These are phyloP conservation scores for Sclerotinia trifoliorum DNA, from an alignment of 2,329 filamentous ascomycete species.

Conservation along the genomic window DNA sequence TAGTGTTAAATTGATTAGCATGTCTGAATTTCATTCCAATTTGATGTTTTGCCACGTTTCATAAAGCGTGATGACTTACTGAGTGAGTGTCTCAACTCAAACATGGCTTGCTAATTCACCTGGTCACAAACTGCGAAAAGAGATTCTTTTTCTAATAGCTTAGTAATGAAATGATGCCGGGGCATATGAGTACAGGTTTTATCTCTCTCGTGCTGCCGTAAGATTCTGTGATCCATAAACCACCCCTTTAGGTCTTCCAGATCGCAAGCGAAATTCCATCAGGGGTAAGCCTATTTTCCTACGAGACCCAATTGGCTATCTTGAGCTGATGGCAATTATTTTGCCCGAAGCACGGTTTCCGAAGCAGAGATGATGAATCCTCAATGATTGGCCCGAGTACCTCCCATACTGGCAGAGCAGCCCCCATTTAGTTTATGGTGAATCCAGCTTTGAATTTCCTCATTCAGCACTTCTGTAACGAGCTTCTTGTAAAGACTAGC, in stretches of 20 bases:
- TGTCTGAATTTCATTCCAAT: not conserved
- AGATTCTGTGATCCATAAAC: not conserved
- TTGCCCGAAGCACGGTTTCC: not conserved
- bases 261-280: not conserved
- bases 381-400: not conserved
- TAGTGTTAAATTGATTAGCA: not conserved
- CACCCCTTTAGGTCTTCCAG: not conserved
- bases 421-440: not conserved
- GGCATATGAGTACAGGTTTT: not conserved
- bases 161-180: not conserved
- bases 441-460: not conserved
- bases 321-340: not conserved
- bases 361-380: not conserved
- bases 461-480: not conserved
- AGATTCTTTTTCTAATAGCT: not conserved
- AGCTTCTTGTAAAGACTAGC: not conserved
- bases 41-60: not conserved
- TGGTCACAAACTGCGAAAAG: not conserved
- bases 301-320: not conserved
- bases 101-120: not conserved
- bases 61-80: not conserved
- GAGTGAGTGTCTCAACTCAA: not conserved
- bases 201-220: not conserved
- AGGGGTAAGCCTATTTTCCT: not conserved
- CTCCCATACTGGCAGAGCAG: not conserved